phyloP scores from a whole-genome alignment of 768 basidiomycete species.

The Leccinellum albellum region DNA sequence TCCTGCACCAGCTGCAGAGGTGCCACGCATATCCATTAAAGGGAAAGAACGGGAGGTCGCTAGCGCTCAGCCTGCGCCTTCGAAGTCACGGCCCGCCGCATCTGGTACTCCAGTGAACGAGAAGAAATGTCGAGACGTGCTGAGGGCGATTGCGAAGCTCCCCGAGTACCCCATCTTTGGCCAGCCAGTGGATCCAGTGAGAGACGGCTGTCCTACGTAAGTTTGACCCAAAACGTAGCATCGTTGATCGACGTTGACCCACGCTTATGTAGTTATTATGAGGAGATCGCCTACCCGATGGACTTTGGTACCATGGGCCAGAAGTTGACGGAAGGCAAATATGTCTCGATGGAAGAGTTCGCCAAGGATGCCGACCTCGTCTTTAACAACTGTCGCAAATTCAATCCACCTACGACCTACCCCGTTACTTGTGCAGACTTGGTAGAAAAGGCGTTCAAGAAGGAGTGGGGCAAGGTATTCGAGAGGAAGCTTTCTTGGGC shows the following conservation, averaged over 20 bases:
- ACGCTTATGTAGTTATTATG: constrained; percentile 64
- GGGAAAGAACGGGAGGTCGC: constrained; percentile 70
- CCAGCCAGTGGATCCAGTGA: constrained; percentile 77
- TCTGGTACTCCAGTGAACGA: constrained; percentile 60
- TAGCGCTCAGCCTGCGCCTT: constrained; percentile 31
- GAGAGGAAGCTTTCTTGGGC: constrained; percentile 70
- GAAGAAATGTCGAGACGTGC: constrained; percentile 76
- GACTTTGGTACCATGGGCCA: constrained; percentile 79
- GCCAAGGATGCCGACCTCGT: constrained; percentile 77
- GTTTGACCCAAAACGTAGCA: constrained; percentile 28
- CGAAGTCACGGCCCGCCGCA: constrained; percentile 38
- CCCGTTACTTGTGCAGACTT: constrained; percentile 67
- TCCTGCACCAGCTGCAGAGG: constrained; percentile 17
- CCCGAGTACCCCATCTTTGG: constrained; percentile 72
- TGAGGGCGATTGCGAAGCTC: constrained; percentile 56
- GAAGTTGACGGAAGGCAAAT: constrained; percentile 65
- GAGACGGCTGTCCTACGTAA: constrained; percentile 89
- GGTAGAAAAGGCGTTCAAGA: constrained; percentile 73
- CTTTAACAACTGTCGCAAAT: constrained; percentile 85
- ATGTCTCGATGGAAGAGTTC: constrained; percentile 79
- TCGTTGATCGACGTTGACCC: background rate
- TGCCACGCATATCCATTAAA: constrained; percentile 49
- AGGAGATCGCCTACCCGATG: constrained; percentile 92
- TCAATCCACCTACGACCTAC: constrained; percentile 82
- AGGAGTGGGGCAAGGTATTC: constrained; percentile 79